Percentiles rank a stretch among this genome's conserved stretches.
Conservation (phyloP, 805 yeast species). For the Yarrowia hollandica region DNA sequence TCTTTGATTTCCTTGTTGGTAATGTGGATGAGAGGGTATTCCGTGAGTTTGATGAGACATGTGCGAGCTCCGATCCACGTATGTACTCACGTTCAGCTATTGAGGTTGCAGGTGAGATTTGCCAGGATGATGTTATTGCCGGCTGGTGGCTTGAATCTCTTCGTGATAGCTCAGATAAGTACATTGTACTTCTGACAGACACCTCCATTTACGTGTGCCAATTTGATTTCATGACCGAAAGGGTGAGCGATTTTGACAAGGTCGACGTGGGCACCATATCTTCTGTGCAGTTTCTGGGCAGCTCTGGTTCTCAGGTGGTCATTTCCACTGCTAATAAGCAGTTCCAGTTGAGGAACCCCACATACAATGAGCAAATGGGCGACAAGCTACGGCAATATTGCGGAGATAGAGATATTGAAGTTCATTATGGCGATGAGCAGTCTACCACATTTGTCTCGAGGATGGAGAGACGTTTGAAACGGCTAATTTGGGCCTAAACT, state of each 20-base stretch:
- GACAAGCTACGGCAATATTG: conserved; percentile 9
- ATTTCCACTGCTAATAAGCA: background rate
- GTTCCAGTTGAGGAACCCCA: background rate
- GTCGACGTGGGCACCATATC: background rate
- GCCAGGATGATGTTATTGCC: conserved; percentile 38
- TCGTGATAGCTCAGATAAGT: conserved; percentile 34
- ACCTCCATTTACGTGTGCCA: conserved; percentile 37
- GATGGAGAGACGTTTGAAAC: conserved; percentile 9
- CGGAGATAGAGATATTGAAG: background rate
- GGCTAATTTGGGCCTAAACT: conserved; percentile 24
- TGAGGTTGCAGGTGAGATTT: conserved; percentile 34
- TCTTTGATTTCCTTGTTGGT: conserved; percentile 48
- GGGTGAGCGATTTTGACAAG: conserved; percentile 33
- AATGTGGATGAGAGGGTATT: conserved; percentile 43
- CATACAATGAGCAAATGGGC: background rate
- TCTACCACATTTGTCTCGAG: background rate
- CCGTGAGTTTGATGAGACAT: conserved; percentile 46
- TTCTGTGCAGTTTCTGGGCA: background rate
- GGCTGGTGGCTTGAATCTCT: conserved; percentile 44
- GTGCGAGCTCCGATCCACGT: conserved; percentile 37
- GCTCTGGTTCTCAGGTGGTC: conserved; percentile 4
- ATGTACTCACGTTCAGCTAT: conserved; percentile 38
- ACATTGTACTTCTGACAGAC: conserved; percentile 38
- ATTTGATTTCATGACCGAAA: conserved; percentile 34
- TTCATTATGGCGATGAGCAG: background rate